These are phyloP conservation scores for Hyaloscypha variabilis DNA, from an alignment of 495 filamentous ascomycete genomes.

Conservation along the genomic window DNA sequence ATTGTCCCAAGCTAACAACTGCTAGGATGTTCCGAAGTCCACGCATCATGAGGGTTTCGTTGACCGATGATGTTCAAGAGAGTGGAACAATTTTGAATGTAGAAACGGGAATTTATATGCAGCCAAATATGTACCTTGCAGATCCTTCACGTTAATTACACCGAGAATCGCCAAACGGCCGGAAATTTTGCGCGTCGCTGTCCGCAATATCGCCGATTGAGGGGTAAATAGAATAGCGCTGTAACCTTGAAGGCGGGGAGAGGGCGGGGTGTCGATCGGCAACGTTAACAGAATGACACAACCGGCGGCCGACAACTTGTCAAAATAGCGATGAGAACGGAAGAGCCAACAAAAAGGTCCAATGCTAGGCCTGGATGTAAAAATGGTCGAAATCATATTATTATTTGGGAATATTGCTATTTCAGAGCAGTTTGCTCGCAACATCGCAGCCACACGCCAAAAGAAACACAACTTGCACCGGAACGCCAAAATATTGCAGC, in stretches of 20 bases:
- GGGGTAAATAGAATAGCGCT: not conserved
- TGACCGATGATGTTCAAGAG: not conserved
- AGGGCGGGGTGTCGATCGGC: not conserved
- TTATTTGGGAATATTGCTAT: too few species aligned
- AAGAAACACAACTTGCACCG: too few species aligned
- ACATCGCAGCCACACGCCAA: too few species aligned
- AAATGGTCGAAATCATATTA: too few species aligned
- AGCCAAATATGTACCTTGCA: not conserved
- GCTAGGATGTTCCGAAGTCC: not conserved
- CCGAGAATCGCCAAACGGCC: not conserved
- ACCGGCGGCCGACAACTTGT: not conserved
- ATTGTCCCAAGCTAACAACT: not conserved
- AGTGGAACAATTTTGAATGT: not conserved
- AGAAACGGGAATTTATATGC: constrained; percentile 1
- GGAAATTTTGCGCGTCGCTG: not conserved
- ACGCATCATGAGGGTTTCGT: not conserved
- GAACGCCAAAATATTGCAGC: too few species aligned
- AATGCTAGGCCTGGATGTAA: too few species aligned
- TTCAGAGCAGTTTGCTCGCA: too few species aligned
- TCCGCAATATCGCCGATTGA: not conserved
- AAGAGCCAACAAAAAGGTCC: too few species aligned
- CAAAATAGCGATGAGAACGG: too few species aligned
- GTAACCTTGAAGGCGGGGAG: not conserved
- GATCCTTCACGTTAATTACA: not conserved
- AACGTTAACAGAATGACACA: not conserved